Evolutionary conservation across 2,329 filamentous ascomycete species (phyloP), one percentile per base, ranked within the genome.

Genomic region (Pseudogymnoascus sp.): DNA sequence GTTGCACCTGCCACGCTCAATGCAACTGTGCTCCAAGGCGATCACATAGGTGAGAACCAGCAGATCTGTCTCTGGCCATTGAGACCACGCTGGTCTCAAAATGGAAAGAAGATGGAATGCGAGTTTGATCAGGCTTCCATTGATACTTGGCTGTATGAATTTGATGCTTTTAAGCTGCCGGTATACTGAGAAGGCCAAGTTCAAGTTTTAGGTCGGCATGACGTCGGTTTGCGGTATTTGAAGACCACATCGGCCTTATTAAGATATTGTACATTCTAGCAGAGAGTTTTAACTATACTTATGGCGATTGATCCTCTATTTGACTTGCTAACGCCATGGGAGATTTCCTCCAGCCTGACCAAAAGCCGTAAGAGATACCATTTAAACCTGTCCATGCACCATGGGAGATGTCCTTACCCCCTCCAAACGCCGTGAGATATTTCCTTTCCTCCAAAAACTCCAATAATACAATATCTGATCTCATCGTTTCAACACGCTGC

Each of bases 1-100:
- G 69, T 75, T 3, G 75, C 74, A 53, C 81, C 82, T 1, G 72
- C 69, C 7, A 76, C 72, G 0, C 68, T 84, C 38, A 78, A 78
- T 43, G 78, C 72, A 18, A 72, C 71, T 1, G 75, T 66, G 11
- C 56, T 46, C 9, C 16, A 34, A 31, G 62, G 59, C 14, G 36
- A 61, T 28, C 31, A 61, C 38, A 4, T 28, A 0, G 77, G 77
- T 5, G 75, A 72, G 49, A 71, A 75, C 23, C 71, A 76, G 46
- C 68, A 72, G 61, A 64, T 80, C 14, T 81, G 78, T 65, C 71
- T 71, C 25, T 80, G 76, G 75, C 78, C 78, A 18, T 65, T 75
- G 23, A 71, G 78, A 18, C 78, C 78, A 4, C 31, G 76, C 14
- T 80, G 78, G 76, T 69, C 68, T 0, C 69, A 68, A 3, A 74